phyloP scores from a whole-genome alignment of 768 basidiomycete species.

The Boletales sp. region DNA sequence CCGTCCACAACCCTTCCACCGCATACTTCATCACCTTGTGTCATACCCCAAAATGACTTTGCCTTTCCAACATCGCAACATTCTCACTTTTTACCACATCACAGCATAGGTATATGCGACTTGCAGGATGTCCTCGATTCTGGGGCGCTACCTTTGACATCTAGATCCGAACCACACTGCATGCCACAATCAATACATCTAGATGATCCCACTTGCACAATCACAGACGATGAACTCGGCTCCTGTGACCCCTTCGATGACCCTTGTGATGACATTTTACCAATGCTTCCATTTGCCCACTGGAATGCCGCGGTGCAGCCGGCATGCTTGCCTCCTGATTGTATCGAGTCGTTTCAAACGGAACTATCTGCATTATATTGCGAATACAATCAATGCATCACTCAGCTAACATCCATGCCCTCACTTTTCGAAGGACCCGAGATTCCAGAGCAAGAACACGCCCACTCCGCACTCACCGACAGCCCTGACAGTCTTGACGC shows the following conservation, averaged over 20 bases:
- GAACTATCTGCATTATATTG: constrained; percentile 46
- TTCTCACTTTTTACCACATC: constrained; percentile 12
- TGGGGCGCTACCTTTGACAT: constrained; percentile 2
- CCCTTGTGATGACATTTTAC: constrained; percentile 10
- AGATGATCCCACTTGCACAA: constrained; percentile 1
- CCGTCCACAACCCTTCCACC: constrained; percentile 3
- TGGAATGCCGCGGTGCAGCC: constrained; percentile 24
- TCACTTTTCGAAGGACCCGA: constrained; percentile 22
- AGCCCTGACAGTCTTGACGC: constrained; percentile 31
- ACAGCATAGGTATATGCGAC: constrained; percentile 6
- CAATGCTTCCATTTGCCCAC: constrained; percentile 20
- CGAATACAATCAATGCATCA: constrained; percentile 46
- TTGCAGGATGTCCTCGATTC: constrained; percentile 11
- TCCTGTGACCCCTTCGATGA: constrained; percentile 11
- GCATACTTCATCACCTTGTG: constrained; percentile 3
- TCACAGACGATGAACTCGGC: constrained; percentile 3
- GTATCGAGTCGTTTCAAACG: constrained; percentile 31
- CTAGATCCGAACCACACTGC: constrained; percentile 17
- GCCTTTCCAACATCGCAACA: background rate
- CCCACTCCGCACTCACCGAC: constrained; percentile 1
- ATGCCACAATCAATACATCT: constrained; percentile 7
- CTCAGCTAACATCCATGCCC: constrained; percentile 42
- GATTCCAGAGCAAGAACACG: constrained; percentile 6
- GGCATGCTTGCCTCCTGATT: constrained; percentile 4
- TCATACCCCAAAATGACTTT: constrained; percentile 7